These are phyloP conservation scores for Betula pendula DNA, from an alignment of 306 rosid genomes.

Conservation along the genomic window DNA sequence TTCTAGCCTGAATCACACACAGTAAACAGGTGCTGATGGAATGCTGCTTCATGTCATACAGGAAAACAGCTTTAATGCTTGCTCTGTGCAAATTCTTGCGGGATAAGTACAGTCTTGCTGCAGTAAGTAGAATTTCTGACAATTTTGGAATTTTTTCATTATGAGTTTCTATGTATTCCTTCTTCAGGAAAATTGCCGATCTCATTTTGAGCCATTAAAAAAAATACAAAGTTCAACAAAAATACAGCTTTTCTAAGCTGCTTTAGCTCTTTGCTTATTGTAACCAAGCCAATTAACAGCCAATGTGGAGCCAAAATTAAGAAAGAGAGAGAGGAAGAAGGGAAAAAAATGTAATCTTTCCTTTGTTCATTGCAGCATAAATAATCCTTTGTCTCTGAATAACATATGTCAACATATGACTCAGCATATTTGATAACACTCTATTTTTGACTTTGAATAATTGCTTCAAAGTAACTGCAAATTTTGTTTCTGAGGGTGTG, in stretches of 20 bases:
- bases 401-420: neutral
- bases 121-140: conserved; percentile 48
- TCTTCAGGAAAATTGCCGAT: neutral
- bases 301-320: neutral
- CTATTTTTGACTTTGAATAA: neutral
- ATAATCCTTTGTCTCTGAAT: neutral
- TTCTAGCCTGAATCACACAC: neutral
- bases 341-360: neutral
- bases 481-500: neutral
- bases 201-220: neutral
- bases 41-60: conserved; percentile 27
- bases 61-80: conserved; percentile 96
- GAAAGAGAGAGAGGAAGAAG: neutral
- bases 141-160: neutral
- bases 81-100: conserved; percentile 74
- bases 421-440: neutral
- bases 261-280: neutral
- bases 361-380: neutral
- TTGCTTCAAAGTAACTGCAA: neutral
- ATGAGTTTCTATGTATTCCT: neutral
- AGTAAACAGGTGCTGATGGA: conserved; percentile 13
- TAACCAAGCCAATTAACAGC: neutral
- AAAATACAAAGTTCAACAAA: neutral
- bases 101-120: conserved; percentile 94
- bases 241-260: neutral